phyloP scores from a whole-genome alignment of 768 basidiomycete genomes.

The Kwoniella bestiolae region DNA sequence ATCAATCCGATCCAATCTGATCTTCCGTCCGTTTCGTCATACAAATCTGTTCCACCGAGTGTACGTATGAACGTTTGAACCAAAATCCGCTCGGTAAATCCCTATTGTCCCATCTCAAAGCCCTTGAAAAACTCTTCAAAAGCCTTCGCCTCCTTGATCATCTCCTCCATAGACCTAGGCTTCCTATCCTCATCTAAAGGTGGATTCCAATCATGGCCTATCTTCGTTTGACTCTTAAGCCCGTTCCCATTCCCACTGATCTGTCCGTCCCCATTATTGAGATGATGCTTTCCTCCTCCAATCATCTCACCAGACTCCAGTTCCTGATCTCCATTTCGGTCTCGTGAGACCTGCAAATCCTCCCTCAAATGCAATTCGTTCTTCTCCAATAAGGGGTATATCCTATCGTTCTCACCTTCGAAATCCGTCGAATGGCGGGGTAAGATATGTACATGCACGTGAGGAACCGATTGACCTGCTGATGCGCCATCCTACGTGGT shows the following conservation, averaged over 20 bases:
- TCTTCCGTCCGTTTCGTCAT: too few relatives aligned
- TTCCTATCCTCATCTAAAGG: conserved; percentile 66
- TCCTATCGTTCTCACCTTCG: conserved; percentile 57
- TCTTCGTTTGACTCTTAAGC: too few relatives aligned
- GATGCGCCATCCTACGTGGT: conserved; percentile 74
- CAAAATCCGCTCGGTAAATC: too few relatives aligned
- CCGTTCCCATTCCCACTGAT: neutral
- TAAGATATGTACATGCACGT: conserved; percentile 94
- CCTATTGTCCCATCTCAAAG: too few relatives aligned
- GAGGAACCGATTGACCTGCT: conserved; percentile 83
- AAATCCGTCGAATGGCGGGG: conserved; percentile 70
- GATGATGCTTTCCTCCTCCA: neutral
- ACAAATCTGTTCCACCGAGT: too few relatives aligned
- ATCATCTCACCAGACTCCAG: conserved; percentile 52
- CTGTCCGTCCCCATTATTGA: neutral
- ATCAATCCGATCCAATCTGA: too few relatives aligned
- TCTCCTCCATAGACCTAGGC: conserved; percentile 71
- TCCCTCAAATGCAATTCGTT: conserved; percentile 44
- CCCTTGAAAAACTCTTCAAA: conserved; percentile 66
- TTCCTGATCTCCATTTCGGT: neutral
- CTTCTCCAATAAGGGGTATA: conserved; percentile 72
- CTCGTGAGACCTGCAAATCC: conserved; percentile 50
- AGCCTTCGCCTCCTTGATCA: conserved; percentile 79
- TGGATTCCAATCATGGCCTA: conserved; percentile 13
- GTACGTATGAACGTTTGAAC: too few relatives aligned